These are phyloP conservation scores for Daldinia eschscholtzii DNA, from an alignment of 2,329 filamentous ascomycete genomes.

Conservation along the genomic window DNA sequence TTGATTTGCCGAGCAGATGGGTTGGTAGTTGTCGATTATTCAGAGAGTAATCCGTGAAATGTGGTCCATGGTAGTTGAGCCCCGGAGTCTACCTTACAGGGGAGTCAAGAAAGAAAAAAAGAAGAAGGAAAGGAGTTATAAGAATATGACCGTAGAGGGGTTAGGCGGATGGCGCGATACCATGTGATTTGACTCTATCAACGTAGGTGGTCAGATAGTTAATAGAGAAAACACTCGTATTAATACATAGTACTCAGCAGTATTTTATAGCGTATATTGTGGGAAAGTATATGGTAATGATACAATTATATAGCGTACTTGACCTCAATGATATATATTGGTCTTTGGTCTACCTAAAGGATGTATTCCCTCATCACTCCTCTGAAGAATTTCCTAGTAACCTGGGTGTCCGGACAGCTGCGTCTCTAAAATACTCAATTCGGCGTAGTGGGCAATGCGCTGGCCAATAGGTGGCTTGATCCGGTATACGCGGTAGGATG, in stretches of 20 bases:
- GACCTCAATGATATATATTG: too few relatives aligned
- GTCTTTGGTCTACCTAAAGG: too few relatives aligned
- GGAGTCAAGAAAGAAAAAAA: neutral
- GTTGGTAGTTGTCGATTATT: constrained; percentile 1
- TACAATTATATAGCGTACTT: too few relatives aligned
- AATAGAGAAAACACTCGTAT: constrained; percentile 11
- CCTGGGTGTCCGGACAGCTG: too few relatives aligned
- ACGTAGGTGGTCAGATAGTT: neutral
- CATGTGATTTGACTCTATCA: neutral
- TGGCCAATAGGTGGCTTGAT: neutral
- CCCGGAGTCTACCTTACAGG: neutral
- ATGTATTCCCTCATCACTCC: too few relatives aligned
- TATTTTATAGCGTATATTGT: neutral
- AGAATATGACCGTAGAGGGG: neutral
- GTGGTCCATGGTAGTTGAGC: neutral
- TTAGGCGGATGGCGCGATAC: constrained; percentile 5
- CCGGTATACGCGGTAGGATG: neutral
- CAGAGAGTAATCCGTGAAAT: neutral
- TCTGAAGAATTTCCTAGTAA: too few relatives aligned
- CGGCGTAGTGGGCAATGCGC: neutral
- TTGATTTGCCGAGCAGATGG: neutral
- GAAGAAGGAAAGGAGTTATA: neutral
- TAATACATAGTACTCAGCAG: neutral
- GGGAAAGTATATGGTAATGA: neutral
- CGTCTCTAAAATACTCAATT: neutral